Base-by-base conservation (phyloP, 352 stramenopile species). In the Phytophthora nicotianae region DNA sequence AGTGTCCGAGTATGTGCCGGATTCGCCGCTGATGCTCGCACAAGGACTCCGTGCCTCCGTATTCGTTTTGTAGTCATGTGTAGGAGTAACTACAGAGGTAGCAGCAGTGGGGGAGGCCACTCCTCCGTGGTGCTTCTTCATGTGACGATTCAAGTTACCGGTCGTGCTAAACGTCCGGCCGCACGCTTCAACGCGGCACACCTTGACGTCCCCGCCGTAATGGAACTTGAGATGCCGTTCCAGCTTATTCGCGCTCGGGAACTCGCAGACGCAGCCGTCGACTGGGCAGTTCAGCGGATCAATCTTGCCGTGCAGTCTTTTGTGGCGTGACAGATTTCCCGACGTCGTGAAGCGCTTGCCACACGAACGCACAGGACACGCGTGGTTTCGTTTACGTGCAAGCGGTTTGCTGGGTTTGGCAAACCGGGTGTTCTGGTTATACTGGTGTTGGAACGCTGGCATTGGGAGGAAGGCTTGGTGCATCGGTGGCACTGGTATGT, bases 341-440 rank as follows among this genome's bases (percentile, higher is more conserved):
- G 72, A 75, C 24, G 77, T 86, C 50, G 69, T 83, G 57, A 86
- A 86, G 23, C 46, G 65, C 52, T 83, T 86, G 50, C 74, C 62
- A 21, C 74, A 86, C 7, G 65, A 62, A n/a, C 20, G 42, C 29
- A 77, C 65, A 13, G 52, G 58, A 55, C 77, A 86, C 21, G 79
- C 62, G 38, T 86, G 69, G n/a, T 49, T 49, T 26, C 59, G 60
- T 40, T 80, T 75, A 11, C 56, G 43, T 32, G 68, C 59, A 20
- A 67, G 51, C 10, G 41, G 61, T 41, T 74, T 77, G 38, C 53
- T 72, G 33, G 74, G 56, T 32, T 78, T 50, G 20, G 21, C 37
- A 6, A 41, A 65, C 11, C 10, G 29, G 17, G 19, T 26, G 40
- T 27, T 70, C 43, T 41, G 32, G 35, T 53, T 52, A 38, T 45